Evolutionary conservation across 2,329 filamentous ascomycete species (phyloP), one percentile per base, ranked within the genome.

Genomic region (Phaeophleospora eucalypticola): DNA sequence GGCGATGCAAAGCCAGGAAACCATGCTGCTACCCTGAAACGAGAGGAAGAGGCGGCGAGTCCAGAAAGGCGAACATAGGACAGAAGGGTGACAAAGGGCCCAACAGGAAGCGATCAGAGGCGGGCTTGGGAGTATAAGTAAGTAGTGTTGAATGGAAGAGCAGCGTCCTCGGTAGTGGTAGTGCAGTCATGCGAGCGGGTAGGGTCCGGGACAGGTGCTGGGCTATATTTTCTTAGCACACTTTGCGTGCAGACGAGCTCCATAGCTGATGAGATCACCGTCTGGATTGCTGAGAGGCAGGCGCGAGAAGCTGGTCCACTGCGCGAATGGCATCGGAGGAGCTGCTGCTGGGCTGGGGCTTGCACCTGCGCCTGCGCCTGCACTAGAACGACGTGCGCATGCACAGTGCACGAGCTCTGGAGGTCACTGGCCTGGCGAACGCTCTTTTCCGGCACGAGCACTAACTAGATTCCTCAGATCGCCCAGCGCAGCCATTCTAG

Each of bases 1-100:
- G 56, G 60, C 59, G 51, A 62, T 49, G 49, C 45, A 53, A 53
- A 62, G 52, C 60, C 58, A 64, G 59, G 60, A 61, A 59, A 58
- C 52, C 63, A 65, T 65, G 53, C 59, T 65, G 63, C 51, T 44
- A 54, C 54, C 50, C 46, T 55, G 41, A 57, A 64, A 61, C 59
- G 62, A 64, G 58, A 58, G 60, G 48, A 57, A 48, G 45, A 43
- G 53, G 50, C 48, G 57, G 52, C 51, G 46, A 54, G 49, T 42
- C 53, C 50, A 50, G 51, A 53, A 51, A 51, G 51, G 55, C 54
- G 58, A 53, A 63, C 61, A 60, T 59, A 56, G 53, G 51, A 57
- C 52, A 49, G 51, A 32, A 56, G 49, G 50, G 52, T 50, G 45
- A 40, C 52, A 56, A 56, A 46, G 51, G 44, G 52, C n/a, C n/a